Conservation (phyloP, 108 stramenopile species). For the Cyclotella atomus region DNA sequence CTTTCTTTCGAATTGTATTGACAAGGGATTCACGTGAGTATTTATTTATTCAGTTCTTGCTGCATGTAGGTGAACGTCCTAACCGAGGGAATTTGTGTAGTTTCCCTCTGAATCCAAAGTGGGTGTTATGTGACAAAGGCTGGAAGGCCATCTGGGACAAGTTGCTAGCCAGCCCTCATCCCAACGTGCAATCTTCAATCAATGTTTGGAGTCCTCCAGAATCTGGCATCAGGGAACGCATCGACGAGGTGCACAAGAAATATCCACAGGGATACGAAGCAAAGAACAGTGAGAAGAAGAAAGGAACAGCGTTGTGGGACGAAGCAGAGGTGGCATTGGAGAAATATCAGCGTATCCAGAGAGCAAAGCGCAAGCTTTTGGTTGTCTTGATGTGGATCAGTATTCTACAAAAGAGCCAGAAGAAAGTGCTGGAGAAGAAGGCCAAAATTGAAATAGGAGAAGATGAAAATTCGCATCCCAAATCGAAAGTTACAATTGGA, state of each 20-base stretch:
- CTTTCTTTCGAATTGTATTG: constrained; percentile 57
- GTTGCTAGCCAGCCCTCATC: constrained; percentile 27
- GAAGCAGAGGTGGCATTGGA: constrained; percentile 47
- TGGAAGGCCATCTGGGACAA: constrained; percentile 52
- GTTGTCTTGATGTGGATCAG: constrained; percentile 30
- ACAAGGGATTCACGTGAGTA: constrained; percentile 61
- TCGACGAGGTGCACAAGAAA: constrained; percentile 29
- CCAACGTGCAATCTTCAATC: constrained; percentile 48
- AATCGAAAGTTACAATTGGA: constrained; percentile 6
- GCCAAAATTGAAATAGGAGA: neutral
- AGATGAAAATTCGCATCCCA: constrained; percentile 23
- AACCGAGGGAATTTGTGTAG: too few relatives aligned
- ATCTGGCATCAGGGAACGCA: constrained; percentile 39
- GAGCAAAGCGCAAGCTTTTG: constrained; percentile 47
- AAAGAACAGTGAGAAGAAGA: constrained; percentile 5
- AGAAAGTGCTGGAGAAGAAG: constrained; percentile 4
- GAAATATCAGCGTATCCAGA: constrained; percentile 44
- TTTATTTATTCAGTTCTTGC: neutral
- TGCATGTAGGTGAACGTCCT: too few relatives aligned
- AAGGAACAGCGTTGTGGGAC: constrained; percentile 13
- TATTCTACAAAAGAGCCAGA: constrained; percentile 33
- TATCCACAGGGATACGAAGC: constrained; percentile 45
- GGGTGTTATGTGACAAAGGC: constrained; percentile 52
- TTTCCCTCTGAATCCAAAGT: constrained; percentile 66
- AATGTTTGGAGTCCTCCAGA: constrained; percentile 50